Conservation (phyloP, 1,284 basidiomycete genomes). For the Somion occarium region DNA sequence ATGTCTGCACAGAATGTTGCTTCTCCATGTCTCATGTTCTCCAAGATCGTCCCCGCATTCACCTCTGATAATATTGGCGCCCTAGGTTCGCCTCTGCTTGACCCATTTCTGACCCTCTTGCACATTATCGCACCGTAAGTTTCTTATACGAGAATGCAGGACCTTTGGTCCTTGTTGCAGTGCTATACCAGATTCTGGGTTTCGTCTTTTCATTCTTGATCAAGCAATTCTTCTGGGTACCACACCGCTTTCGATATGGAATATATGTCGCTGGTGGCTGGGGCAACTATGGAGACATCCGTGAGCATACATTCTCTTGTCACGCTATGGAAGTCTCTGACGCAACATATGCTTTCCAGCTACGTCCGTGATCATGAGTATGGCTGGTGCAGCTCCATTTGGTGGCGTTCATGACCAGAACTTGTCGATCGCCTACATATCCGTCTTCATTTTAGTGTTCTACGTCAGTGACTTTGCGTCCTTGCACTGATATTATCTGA, state of each 20-base stretch:
- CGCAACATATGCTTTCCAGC: slow-evolving; percentile 32
- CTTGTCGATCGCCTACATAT: slow-evolving; percentile 63
- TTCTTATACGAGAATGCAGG: slow-evolving; percentile 28
- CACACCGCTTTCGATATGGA: slow-evolving; percentile 67
- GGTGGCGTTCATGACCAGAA: slow-evolving; percentile 43
- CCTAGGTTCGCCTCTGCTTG: slow-evolving; percentile 40
- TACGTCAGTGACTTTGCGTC: slow-evolving; percentile 27
- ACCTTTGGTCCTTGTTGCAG: slow-evolving; percentile 48
- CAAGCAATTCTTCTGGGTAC: slow-evolving; percentile 72
- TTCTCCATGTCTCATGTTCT: slow-evolving; percentile 70
- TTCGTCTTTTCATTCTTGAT: slow-evolving; percentile 51
- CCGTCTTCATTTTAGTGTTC: slow-evolving; percentile 39
- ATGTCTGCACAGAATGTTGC: slow-evolving; percentile 48
- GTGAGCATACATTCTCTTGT: slow-evolving; percentile 38
- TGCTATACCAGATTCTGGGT: slow-evolving; percentile 51
- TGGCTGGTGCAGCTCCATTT: slow-evolving; percentile 50
- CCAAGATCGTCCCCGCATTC: slow-evolving; percentile 74
- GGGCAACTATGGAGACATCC: slow-evolving; percentile 63
- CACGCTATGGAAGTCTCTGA: background rate
- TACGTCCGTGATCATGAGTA: slow-evolving; percentile 56
- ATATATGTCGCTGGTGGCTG: slow-evolving; percentile 63
- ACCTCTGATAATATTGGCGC: slow-evolving; percentile 57
- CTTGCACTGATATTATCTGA: background rate
- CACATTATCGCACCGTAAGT: slow-evolving; percentile 6
- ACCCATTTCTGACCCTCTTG: background rate